These are phyloP conservation scores for Pichia sp. DNA, from an alignment of 1,139 yeast genomes.

Conservation along the genomic window DNA sequence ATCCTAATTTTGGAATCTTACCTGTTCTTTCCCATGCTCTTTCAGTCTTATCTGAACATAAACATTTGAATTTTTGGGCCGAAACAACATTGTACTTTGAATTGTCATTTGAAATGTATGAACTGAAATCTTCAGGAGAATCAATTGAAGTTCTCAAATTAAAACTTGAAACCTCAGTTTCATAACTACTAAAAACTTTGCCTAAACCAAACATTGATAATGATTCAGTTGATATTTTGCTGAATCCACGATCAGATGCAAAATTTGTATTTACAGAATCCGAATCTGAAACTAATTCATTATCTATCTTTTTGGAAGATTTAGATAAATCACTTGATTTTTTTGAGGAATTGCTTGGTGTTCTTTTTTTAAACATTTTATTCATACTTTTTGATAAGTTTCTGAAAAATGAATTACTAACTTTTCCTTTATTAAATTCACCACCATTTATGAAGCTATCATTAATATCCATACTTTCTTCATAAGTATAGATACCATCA, in stretches of 20 bases:
- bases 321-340: too few relatives aligned
- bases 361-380: too few relatives aligned
- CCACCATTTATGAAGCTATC: too few relatives aligned
- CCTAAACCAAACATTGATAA: not conserved
- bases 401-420: too few relatives aligned
- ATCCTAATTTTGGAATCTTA: slow-evolving; percentile 2
- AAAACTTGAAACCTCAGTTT: not conserved
- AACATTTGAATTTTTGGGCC: slow-evolving; percentile 7
- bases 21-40: slow-evolving; percentile 11
- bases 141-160: not conserved
- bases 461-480: too few relatives aligned
- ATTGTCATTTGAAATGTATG: slow-evolving; percentile 7
- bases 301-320: too few relatives aligned
- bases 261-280: not conserved
- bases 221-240: not conserved
- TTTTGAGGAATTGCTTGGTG: too few relatives aligned
- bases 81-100: not conserved
- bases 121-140: not conserved
- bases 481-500: too few relatives aligned
- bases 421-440: too few relatives aligned
- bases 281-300: not conserved
- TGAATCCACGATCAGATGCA: too few relatives aligned
- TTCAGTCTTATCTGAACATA: slow-evolving; percentile 5
- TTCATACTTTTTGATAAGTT: too few relatives aligned
- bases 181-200: not conserved